Evolutionary conservation across 768 basidiomycete species (phyloP).

Genomic region (Macrolepiota fuliginosa): DNA sequence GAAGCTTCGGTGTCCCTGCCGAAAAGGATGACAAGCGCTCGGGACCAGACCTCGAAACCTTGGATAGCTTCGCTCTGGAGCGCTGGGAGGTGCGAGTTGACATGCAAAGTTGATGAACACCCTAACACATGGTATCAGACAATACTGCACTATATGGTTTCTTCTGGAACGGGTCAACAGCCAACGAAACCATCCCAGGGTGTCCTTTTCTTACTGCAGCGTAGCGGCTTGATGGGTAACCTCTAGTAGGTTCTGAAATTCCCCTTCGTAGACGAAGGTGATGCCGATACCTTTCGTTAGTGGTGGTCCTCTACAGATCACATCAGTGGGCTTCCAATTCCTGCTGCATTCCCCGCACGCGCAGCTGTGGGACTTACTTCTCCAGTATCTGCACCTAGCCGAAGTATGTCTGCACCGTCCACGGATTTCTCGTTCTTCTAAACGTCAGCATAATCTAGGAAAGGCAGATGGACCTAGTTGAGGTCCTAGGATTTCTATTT

Average conservation of each 20-base stretch:
- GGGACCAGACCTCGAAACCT: constrained; percentile 49
- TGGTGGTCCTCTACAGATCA: constrained; percentile 71
- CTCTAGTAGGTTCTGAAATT: constrained; percentile 46
- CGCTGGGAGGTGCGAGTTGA: constrained; percentile 74
- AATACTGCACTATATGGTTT: constrained; percentile 98
- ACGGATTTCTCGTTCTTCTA: constrained; percentile 18
- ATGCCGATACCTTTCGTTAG: constrained; percentile 27
- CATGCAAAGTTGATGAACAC: constrained; percentile 18
- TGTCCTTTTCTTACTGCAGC: constrained; percentile 78
- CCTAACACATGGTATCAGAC: constrained; percentile 49
- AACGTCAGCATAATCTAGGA: constrained; percentile 44
- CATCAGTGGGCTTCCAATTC: constrained; percentile 95
- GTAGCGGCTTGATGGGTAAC: constrained; percentile 83
- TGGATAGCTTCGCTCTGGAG: constrained; percentile 82
- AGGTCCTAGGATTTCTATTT: constrained; percentile 91
- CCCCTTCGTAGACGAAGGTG: background rate
- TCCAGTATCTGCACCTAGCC: constrained; percentile 85
- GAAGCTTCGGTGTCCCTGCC: constrained; percentile 83
- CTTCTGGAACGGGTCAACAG: constrained; percentile 77
- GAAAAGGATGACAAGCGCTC: constrained; percentile 61
- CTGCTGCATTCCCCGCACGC: constrained; percentile 91
- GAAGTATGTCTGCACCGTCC: constrained; percentile 50
- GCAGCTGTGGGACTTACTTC: constrained; percentile 91
- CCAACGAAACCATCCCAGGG: constrained; percentile 77
- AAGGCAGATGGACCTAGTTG: constrained; percentile 88